Evolutionary conservation across 2,329 filamentous ascomycete genomes (phyloP), one percentile per base, ranked within the genome.

Genomic region (Eutypa lata): DNA sequence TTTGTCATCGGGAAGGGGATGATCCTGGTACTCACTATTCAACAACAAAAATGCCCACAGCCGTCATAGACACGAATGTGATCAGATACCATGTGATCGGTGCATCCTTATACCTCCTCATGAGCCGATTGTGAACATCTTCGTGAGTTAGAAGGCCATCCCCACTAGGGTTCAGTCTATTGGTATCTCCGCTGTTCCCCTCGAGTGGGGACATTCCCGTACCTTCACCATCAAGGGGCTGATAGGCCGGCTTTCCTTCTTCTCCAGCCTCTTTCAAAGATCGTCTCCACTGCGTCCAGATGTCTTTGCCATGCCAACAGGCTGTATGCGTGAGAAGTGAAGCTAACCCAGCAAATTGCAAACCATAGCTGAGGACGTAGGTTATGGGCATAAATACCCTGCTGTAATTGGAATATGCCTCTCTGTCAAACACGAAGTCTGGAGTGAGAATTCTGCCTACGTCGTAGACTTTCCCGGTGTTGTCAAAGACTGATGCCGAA

Each of bases 311-410:
- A 63, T 95, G 90, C 89, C 90, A 94, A 65, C 90, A 89, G 21
- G 82, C 76, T 0, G 90, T 95, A 66, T 95, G 90, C 1, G 89
- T 90, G 18, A 96, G 73, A 13, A 95, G 76, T 1, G 90, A 88
- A 22, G 90, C 87, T 19, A 96, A 76, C 1, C 88, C 89, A 13
- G 91, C 91, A 67, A 96, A 95, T 63, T 94, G 90, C 22, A 95
- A 81, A 2, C 87, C 90, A 61, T 95, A 96, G 65, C 89, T 92
- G 40, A 95, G 77, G 19, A 92, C 89, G 65, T 94, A 96, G 0
- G 91, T 94, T 55, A 94, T 91, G 1, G 91, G 90, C 8, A 95
- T 73, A 59, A 92, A 96, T 1, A 95, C 89, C 18, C 88, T 83
- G 61, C 89, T 93, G 71, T 95, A 95, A n/a, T 78, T 80, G 47